phyloP scores from a whole-genome alignment of 495 filamentous ascomycete species.

The Cudoniella acicularis region DNA sequence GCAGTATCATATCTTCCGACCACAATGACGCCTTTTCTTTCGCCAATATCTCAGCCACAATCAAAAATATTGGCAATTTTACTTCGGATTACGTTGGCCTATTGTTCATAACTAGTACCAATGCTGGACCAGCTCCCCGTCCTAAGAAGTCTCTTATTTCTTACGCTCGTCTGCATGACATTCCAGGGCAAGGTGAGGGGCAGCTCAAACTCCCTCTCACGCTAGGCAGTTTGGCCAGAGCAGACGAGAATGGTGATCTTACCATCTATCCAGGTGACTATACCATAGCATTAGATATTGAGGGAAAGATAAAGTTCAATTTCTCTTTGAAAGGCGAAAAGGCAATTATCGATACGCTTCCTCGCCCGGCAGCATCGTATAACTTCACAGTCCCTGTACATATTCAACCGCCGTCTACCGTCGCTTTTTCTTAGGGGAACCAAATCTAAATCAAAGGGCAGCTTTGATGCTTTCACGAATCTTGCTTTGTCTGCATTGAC shows the following conservation, averaged over 20 bases:
- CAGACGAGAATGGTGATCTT: slow-evolving; percentile 41
- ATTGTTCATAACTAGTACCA: slow-evolving; percentile 37
- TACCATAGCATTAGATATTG: slow-evolving; percentile 45
- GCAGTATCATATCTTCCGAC: no score
- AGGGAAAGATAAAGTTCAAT: no score
- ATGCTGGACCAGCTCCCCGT: slow-evolving; percentile 42
- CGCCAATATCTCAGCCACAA: slow-evolving; percentile 34
- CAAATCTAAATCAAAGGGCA: no score
- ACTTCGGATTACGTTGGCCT: slow-evolving; percentile 46
- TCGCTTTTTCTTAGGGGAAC: no score
- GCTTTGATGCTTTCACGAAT: no score
- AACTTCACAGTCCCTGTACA: no score
- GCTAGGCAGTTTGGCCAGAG: slow-evolving; percentile 42
- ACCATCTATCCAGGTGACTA: slow-evolving; percentile 51
- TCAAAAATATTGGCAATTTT: slow-evolving; percentile 41
- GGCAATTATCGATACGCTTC: no score
- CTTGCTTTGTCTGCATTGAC: no score
- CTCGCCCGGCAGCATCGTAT: no score
- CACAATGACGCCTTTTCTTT: slow-evolving; percentile 9
- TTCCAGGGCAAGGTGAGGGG: slow-evolving; percentile 30
- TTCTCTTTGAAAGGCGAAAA: no score
- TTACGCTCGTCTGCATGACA: slow-evolving; percentile 39
- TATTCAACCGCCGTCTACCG: no score
- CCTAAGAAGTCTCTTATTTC: slow-evolving; percentile 50
- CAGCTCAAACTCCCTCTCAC: slow-evolving; percentile 23